Conservation (phyloP, 2,329 filamentous ascomycete genomes). For the Diplocarpon mali region DNA sequence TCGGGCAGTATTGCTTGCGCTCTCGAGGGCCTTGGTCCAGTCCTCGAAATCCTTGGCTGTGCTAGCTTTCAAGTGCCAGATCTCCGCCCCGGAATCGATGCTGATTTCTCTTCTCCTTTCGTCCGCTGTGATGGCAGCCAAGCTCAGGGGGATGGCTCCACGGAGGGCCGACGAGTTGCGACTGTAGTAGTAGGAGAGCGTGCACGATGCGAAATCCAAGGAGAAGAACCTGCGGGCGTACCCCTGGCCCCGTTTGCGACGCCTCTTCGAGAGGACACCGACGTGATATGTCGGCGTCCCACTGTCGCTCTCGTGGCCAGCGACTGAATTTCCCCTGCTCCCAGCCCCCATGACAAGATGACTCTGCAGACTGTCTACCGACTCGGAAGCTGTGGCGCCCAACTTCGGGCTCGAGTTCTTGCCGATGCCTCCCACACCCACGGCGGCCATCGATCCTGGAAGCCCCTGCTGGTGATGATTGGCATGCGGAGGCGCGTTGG, state of each 20-base stretch:
- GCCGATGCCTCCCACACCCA: slow-evolving; percentile 37
- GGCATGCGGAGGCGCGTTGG: slow-evolving; percentile 64
- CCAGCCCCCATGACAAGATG: slow-evolving; percentile 27
- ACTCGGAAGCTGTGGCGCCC: slow-evolving; percentile 38
- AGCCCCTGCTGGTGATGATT: slow-evolving; percentile 57
- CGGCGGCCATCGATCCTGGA: slow-evolving; percentile 26
- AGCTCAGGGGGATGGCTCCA: slow-evolving; percentile 81
- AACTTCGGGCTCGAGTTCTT: slow-evolving; percentile 36
- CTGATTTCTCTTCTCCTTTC: slow-evolving; percentile 84
- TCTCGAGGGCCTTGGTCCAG: slow-evolving; percentile 80
- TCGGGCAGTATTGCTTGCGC: slow-evolving; percentile 57
- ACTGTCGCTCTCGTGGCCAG: slow-evolving; percentile 37
- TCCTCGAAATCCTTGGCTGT: slow-evolving; percentile 77
- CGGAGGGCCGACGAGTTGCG: slow-evolving; percentile 85
- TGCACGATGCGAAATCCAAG: slow-evolving; percentile 86
- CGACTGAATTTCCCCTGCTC: slow-evolving; percentile 37
- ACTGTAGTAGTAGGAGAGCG: slow-evolving; percentile 92
- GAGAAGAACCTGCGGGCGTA: slow-evolving; percentile 93
- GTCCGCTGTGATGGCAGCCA: slow-evolving; percentile 85
- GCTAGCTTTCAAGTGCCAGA: slow-evolving; percentile 84
- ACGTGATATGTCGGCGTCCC: slow-evolving; percentile 56
- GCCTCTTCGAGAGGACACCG: slow-evolving; percentile 76
- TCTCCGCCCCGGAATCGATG: slow-evolving; percentile 91
- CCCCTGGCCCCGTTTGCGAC: slow-evolving; percentile 87
- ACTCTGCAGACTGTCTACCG: slow-evolving; percentile 50